Evolutionary conservation across 352 stramenopile genomes (phyloP), one percentile per base, ranked within the genome.

Genomic region (Pythium sp.): DNA sequence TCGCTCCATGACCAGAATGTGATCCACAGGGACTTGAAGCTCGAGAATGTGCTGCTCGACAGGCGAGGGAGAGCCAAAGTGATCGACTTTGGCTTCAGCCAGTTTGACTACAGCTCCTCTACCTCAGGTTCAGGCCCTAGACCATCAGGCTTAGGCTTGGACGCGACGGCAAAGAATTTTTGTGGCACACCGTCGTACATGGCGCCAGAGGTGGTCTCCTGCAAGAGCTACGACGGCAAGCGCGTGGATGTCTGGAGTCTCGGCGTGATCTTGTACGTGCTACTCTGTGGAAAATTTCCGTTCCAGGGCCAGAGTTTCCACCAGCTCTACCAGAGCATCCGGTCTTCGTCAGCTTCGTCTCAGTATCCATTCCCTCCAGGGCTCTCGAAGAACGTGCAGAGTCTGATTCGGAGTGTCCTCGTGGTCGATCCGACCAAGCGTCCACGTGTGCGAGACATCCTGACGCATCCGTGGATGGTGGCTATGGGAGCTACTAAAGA

Each of bases 301-400:
- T 99, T 98, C 74, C 97, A 98, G 67, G 75, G 70, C 18, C 34
- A 58, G 11, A 93, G 78, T n/a, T 64, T 90, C 34, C 70, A 76
- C 12, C 74, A 86, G 12, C 61, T 86, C 11, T 82, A 84, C 67
- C 67, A 76, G 53, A 77, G 73, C 11, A 82, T 82, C 53, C 70
- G 74, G 20, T 43, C 53, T 32, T 24, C 53, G 6, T 36, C 54
- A 22, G 20, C 22, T 7, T 67, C 28, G 1, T 55, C 64, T 5
- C 43, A 34, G 43, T 61, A 72, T 26, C 24, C 59, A 20, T 72
- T 82, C 43, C 62, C 67, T 7, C n/a, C 28, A 3, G 41, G 32
- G 18, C 60, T 91, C 4, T 87, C 80, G 0, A 43, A 55, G 20
- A 72, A 80, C 11, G 81, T 69, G 8, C 81, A 87, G 58, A 41